Evolutionary conservation across 139 green algal genomes (phyloP), one percentile per base, ranked within the genome.

Genomic region (Pleodorina starrii): DNA sequence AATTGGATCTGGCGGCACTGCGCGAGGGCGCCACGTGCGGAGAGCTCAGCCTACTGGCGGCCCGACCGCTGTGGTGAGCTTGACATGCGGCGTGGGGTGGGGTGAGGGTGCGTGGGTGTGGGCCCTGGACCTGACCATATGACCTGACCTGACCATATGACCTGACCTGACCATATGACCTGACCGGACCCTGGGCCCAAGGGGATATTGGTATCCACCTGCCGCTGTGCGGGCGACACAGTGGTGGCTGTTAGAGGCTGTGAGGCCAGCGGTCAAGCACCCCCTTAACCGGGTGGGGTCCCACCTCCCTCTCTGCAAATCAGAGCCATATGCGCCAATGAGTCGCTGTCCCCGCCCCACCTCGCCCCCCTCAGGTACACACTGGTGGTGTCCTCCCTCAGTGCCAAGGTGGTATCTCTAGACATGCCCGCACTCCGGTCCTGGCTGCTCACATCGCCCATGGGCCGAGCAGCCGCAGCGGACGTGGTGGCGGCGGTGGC

Each of bases 321-420:
- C n/a, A n/a, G n/a, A n/a, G n/a, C n/a, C n/a, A n/a, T n/a, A n/a
- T n/a, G n/a, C n/a, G n/a, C n/a, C n/a, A n/a, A n/a, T n/a, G n/a
- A n/a, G n/a, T n/a, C n/a, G n/a, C n/a, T n/a, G n/a, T n/a, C n/a
- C n/a, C n/a, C n/a, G n/a, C n/a, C n/a, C n/a, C n/a, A n/a, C n/a
- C n/a, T n/a, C n/a, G n/a, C n/a, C n/a, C n/a, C n/a, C n/a, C n/a
- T 1, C 82, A 88, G 82, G 82, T 90, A 90, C 78, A 87, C 87
- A 0, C 48, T 90, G 36, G 87, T 90, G 21, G 76, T 83, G 11
- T 27, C 87, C 36, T 87, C 76, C 46, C 44, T 46, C 17, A 74
- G 5, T 12, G 86, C 76, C 60, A 71, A 72, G 38, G 74, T 87
- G 5, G n/a, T 87, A 0, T 79, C 77, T 1, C 38, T 90, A 6